Conservation (phyloP, 441 rosid species). For the Capsella rubella region DNA sequence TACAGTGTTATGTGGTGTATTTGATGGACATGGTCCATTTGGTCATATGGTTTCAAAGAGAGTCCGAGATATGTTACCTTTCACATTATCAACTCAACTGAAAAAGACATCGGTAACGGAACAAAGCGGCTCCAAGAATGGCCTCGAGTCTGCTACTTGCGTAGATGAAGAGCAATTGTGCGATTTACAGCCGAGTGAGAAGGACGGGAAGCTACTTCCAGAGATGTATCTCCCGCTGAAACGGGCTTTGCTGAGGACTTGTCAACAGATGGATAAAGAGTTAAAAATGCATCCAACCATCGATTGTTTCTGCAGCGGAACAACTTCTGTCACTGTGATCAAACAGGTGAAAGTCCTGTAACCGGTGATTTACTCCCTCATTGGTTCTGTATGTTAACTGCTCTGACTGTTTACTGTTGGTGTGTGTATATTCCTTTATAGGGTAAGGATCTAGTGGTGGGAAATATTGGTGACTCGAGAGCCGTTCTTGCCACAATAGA, state of each 20-base stretch:
- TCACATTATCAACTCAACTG: conserved; percentile 56
- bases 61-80: conserved; percentile 70
- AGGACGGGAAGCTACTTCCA: conserved; percentile 51
- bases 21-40: conserved; percentile 81
- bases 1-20: conserved; percentile 73
- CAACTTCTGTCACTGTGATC: conserved; percentile 74
- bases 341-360: conserved; percentile 57
- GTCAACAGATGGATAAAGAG: conserved; percentile 67
- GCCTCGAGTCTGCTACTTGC: conserved; percentile 32
- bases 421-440: conserved; percentile 48
- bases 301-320: conserved; percentile 81
- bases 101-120: conserved; percentile 41
- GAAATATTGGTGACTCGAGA: conserved; percentile 77
- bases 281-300: conserved; percentile 68
- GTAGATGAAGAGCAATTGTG: conserved; percentile 56
- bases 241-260: conserved; percentile 60
- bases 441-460: conserved; percentile 70
- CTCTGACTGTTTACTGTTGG: conserved; percentile 27
- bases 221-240: conserved; percentile 62
- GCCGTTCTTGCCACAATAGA: conserved; percentile 72
- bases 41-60: conserved; percentile 83
- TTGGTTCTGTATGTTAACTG: conserved; percentile 5
- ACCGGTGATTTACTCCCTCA: conserved; percentile 4
- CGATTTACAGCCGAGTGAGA: conserved; percentile 46
- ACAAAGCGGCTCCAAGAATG: conserved; percentile 43